Base-by-base conservation (phyloP, 495 filamentous ascomycete genomes). In the Sphaerosporella brunnea region DNA sequence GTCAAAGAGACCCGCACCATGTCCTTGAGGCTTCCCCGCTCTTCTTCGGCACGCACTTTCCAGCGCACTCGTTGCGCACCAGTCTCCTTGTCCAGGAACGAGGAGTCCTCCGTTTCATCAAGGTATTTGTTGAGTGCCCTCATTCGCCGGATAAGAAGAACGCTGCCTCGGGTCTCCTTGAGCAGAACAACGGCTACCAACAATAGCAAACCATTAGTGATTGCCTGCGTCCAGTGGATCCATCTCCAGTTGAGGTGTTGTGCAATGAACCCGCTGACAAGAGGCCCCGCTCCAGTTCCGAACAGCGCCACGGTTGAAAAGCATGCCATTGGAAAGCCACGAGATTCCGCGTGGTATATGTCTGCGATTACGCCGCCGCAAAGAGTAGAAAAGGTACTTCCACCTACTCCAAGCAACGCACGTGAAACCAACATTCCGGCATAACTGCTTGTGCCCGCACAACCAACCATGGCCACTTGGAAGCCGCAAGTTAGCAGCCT, bases 281-380 rank as follows among this genome's bases (percentile, higher is more conserved):
- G 57, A 0, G 88, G 85, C 0, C 85, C 88, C 0, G 81, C 63
- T 1, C 85, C 87, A 0, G 84, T 94, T 1, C 87, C 90, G 13
- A 80, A 69, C 7, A 95, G 63, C 0, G 82, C 86, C 18, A 69
- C 67, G 1, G 77, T 81, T 0, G 79, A 76, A 60, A 92, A 94
- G 1, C 92, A 55, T 2, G 84, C 79, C 88, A 96, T 96, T 3
- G 87, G 82, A 1, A 79, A 83, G 53, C 94, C 93, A 25, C 88
- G 68, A 30, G 79, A 80, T 50, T 82, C 63, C 7, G 80, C 73
- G 28, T 79, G 77, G 62, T 85, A 95, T 49, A 94, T 79, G 54
- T 96, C 88, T 44, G 78, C 78, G 24, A 96, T 79, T 4, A 95
- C 81, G 0, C 88, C 88, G 26, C 88, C 88, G 2, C 93, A 83